Percentiles rank a stretch among this genome's conserved stretches.
Evolutionary conservation across 495 filamentous ascomycete genomes (phyloP).

Genomic region (Sphaerosporella brunnea): DNA sequence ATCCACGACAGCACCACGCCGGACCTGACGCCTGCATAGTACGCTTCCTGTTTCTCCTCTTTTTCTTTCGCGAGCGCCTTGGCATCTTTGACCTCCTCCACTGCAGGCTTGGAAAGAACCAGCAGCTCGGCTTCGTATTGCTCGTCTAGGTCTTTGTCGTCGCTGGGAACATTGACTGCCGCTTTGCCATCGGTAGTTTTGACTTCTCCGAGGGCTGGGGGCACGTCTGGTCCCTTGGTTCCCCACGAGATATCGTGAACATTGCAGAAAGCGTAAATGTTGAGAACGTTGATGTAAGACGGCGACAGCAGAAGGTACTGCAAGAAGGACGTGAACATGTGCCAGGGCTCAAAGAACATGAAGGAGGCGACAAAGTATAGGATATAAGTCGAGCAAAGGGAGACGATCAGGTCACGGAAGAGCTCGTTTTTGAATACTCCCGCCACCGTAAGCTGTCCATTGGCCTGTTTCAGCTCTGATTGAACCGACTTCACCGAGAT

Average conservation of each 20-base stretch:
- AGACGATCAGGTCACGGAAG: constrained; percentile 88
- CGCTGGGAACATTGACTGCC: constrained; percentile 69
- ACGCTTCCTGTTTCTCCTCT: constrained; percentile 81
- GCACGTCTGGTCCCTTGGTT: constrained; percentile 86
- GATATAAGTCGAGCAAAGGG: constrained; percentile 76
- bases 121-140: constrained; percentile 78
- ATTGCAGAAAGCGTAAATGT: constrained; percentile 97
- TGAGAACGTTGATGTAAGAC: constrained; percentile 89
- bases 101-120: constrained; percentile 50
- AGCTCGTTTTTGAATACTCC: constrained; percentile 68
- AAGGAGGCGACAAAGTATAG: constrained; percentile 86
- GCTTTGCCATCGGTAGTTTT: constrained; percentile 55
- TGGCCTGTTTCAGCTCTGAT: constrained; percentile 36
- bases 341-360: constrained; percentile 96
- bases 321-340: constrained; percentile 82
- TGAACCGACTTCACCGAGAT: constrained; percentile 81
- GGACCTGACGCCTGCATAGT: constrained; percentile 90
- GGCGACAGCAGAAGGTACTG: constrained; percentile 94
- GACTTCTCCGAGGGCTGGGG: constrained; percentile 33
- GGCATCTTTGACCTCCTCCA: constrained; percentile 44
- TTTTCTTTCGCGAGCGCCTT: no score
- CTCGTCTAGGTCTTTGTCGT: constrained; percentile 66
- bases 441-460: constrained; percentile 40
- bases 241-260: constrained; percentile 97
- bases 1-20: constrained; percentile 90